Percentiles rank a stretch among this genome's conserved stretches.
These are phyloP conservation scores for Drechmeria coniospora DNA, from an alignment of 2,329 filamentous ascomycete genomes.

Conservation along the genomic window DNA sequence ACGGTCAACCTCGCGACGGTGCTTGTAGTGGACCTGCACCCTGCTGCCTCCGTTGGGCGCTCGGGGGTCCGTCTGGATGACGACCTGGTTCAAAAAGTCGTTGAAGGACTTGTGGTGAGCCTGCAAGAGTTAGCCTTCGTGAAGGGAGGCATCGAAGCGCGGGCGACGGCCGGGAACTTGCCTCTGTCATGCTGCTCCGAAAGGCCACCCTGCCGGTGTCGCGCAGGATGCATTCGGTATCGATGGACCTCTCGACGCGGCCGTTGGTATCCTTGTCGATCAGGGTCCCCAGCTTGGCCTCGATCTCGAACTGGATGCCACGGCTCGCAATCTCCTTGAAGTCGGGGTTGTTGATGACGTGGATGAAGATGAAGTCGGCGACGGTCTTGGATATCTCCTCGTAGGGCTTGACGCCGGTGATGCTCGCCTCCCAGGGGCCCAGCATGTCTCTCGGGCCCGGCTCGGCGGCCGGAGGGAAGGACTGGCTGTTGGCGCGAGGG, in stretches of 20 bases:
- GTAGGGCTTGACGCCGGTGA: constrained; percentile 54
- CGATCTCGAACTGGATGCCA: constrained; percentile 72
- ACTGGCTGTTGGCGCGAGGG: constrained; percentile 9
- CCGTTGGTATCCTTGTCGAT: constrained; percentile 57
- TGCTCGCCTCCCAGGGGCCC: constrained; percentile 48
- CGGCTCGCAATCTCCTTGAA: constrained; percentile 45
- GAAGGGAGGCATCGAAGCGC: constrained; percentile 2
- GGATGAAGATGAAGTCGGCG: constrained; percentile 66
- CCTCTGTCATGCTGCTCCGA: constrained; percentile 79
- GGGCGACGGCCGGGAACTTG: constrained; percentile 24
- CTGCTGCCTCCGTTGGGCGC: constrained; percentile 31
- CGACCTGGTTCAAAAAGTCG: constrained; percentile 60
- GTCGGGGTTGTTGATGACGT: constrained; percentile 54
- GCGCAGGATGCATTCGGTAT: constrained; percentile 55
- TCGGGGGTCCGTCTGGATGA: constrained; percentile 41
- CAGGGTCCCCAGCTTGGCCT: constrained; percentile 80
- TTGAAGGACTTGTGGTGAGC: constrained; percentile 73
- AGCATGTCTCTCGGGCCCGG: constrained; percentile 22
- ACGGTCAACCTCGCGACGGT: constrained; percentile 67
- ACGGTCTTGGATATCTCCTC: constrained; percentile 62
- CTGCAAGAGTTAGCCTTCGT: constrained; percentile 24
- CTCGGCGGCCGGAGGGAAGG: constrained; percentile 12
- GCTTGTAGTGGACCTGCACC: constrained; percentile 60
- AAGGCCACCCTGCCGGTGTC: constrained; percentile 52
- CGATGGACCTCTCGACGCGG: constrained; percentile 50